Conservation (phyloP, 768 basidiomycete genomes). For the Inosperma sp. region DNA sequence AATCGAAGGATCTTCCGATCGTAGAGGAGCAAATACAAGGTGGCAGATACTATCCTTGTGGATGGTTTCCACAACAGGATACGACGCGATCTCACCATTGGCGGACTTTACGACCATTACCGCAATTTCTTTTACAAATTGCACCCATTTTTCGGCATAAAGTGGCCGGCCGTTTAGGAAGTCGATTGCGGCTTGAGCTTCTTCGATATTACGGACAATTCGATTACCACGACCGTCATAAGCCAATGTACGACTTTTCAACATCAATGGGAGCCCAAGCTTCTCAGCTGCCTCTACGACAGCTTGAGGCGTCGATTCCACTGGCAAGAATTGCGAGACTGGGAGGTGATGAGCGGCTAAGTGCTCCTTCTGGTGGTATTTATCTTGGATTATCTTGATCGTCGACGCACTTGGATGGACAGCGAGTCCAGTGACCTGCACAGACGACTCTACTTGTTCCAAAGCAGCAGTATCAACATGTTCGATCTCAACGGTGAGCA, state of each 20-base stretch:
- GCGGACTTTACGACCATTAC: constrained; percentile 92
- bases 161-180: constrained; percentile 63
- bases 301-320: constrained; percentile 51
- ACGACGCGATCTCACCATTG: constrained; percentile 69
- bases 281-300: constrained; percentile 47
- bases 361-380: constrained; percentile 72
- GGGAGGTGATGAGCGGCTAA: constrained; percentile 58
- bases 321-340: constrained; percentile 56
- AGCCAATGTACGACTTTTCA: constrained; percentile 91
- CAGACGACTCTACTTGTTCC: constrained; percentile 46
- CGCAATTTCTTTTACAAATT: constrained; percentile 85
- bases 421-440: constrained; percentile 30
- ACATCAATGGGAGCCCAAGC: constrained; percentile 88
- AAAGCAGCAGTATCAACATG: constrained; percentile 83
- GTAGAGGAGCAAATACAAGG: constrained; percentile 84
- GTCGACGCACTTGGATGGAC: constrained; percentile 80
- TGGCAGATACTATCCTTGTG: constrained; percentile 94
- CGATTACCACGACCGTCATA: constrained; percentile 97
- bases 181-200: constrained; percentile 48
- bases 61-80: constrained; percentile 91
- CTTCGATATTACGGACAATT: constrained; percentile 52
- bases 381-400: constrained; percentile 83
- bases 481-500: constrained; percentile 95
- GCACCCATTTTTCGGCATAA: constrained; percentile 93
- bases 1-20: constrained; percentile 53